Evolutionary conservation across 176 grass and related monocot species (phyloP).

Genomic region (Cenchrus americanus): DNA sequence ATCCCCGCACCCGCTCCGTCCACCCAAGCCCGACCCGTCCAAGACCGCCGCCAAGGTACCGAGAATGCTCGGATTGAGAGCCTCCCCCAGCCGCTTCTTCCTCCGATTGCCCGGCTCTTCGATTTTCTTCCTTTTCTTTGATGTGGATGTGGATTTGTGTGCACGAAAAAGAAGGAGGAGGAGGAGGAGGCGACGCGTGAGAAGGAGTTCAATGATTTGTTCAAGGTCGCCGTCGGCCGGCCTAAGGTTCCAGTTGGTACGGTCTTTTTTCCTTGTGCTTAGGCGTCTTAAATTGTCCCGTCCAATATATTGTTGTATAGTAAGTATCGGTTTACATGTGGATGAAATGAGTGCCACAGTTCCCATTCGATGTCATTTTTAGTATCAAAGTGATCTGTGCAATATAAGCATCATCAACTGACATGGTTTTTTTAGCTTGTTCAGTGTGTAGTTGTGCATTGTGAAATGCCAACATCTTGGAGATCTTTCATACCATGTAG

Average conservation of each 20-base stretch:
- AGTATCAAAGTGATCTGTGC: constrained; percentile 14
- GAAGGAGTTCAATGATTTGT: constrained; percentile 98
- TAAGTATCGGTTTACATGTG: neutral
- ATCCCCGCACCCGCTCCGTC: constrained; percentile 63
- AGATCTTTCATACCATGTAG: neutral
- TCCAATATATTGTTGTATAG: neutral
- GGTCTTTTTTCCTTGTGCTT: constrained; percentile 19
- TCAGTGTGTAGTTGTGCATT: constrained; percentile 10
- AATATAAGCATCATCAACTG: neutral
- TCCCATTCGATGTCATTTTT: neutral
- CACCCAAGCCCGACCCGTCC: constrained; percentile 76
- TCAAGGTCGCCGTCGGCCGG: constrained; percentile 98
- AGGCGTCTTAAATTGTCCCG: neutral
- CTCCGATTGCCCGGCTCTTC: constrained; percentile 24
- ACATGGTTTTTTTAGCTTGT: constrained; percentile 17
- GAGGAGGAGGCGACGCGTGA: constrained; percentile 91
- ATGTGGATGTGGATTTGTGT: constrained; percentile 38
- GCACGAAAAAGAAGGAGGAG: constrained; percentile 98
- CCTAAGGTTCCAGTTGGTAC: constrained; percentile 97
- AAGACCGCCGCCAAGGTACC: constrained; percentile 82
- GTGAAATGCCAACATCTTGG: neutral
- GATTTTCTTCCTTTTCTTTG: neutral
- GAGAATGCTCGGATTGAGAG: constrained; percentile 38
- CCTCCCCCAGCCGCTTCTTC: neutral
- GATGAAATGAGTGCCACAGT: constrained; percentile 5